A percentile compares a stretch with the other conserved stretches of the same genome.
phyloP scores from a whole-genome alignment of 192 early-diverging fungal genomes.

The Coemansia sp. region DNA sequence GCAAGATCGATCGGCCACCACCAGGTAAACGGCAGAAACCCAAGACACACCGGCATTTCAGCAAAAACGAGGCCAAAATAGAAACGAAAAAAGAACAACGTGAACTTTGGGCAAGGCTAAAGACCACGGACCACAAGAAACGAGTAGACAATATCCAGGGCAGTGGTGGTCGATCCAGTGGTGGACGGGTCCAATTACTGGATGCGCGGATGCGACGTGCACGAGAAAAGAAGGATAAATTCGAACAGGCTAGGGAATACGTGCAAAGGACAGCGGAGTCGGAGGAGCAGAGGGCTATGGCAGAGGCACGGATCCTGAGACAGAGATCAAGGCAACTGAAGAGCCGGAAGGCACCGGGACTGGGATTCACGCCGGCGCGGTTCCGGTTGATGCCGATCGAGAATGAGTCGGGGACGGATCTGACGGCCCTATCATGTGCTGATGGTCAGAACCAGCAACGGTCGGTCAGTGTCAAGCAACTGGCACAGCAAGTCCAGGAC shows the following conservation, averaged over 20 bases:
- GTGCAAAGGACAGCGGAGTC: constrained; percentile 17
- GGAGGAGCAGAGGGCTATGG: constrained; percentile 17
- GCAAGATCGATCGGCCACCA: too few species aligned
- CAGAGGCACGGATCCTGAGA: constrained; percentile 37
- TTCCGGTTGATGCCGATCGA: constrained; percentile 60
- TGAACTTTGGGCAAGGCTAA: constrained; percentile 20
- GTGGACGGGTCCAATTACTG: constrained; percentile 30
- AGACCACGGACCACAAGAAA: constrained; percentile 19
- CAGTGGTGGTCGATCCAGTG: constrained; percentile 24
- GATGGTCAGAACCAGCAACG: neutral
- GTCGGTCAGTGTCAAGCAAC: constrained; percentile 19
- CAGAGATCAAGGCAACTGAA: constrained; percentile 41
- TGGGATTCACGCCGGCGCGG: constrained; percentile 64
- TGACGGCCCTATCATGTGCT: constrained; percentile 22
- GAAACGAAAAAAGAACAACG: constrained; percentile 16
- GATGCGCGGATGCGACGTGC: constrained; percentile 41
- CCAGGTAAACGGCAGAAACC: neutral
- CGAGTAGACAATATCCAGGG: constrained; percentile 17
- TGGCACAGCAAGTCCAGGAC: constrained; percentile 14
- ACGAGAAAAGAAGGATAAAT: constrained; percentile 30
- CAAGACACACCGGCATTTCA: neutral
- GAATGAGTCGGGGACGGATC: constrained; percentile 53
- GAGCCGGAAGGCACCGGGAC: constrained; percentile 26
- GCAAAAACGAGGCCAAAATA: constrained; percentile 4
- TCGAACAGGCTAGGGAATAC: constrained; percentile 29